phyloP scores from a whole-genome alignment of 139 green algal genomes.

The Desmodesmus armatus region DNA sequence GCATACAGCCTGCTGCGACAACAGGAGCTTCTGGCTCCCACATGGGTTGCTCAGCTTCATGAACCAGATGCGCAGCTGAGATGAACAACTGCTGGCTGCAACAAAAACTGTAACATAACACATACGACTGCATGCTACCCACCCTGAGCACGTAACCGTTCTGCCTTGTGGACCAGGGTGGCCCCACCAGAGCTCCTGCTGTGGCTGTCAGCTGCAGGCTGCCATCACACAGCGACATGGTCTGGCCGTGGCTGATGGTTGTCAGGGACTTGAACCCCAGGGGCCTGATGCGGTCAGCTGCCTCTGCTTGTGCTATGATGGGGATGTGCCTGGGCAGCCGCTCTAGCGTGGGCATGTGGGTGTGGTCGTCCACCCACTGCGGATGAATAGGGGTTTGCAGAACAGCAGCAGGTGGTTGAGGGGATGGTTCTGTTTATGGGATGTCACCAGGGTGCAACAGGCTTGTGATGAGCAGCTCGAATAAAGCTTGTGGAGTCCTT shows the following conservation, averaged over 20 bases:
- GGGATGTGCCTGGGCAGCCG: conserved; percentile 68
- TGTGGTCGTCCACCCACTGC: conserved; percentile 81
- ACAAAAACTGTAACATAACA: not conserved
- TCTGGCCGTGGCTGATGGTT: conserved; percentile 66
- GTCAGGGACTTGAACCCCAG: conserved; percentile 79
- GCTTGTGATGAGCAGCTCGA: too few relatives aligned
- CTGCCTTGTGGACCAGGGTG: conserved; percentile 85
- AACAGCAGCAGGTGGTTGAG: not conserved
- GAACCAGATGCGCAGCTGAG: not conserved
- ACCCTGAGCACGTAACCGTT: conserved; percentile 72
- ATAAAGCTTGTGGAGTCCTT: too few relatives aligned
- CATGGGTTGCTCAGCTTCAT: too few relatives aligned
- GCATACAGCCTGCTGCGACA: too few relatives aligned
- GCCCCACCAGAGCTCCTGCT: conserved; percentile 80
- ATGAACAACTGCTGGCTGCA: not conserved
- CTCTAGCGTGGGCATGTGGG: conserved; percentile 80
- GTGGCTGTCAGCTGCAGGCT: conserved; percentile 71
- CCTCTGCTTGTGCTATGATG: conserved; percentile 76
- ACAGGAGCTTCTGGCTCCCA: too few relatives aligned
- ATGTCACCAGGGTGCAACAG: too few relatives aligned
- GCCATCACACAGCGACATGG: conserved; percentile 60
- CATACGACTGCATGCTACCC: too few relatives aligned
- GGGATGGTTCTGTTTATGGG: too few relatives aligned
- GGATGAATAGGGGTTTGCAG: not conserved
- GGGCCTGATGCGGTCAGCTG: conserved; percentile 59